A percentile compares a stretch with the other conserved stretches of the same genome.
These are phyloP conservation scores for Chlorophyllum brunneum DNA, from an alignment of 768 basidiomycete species.

Conservation along the genomic window DNA sequence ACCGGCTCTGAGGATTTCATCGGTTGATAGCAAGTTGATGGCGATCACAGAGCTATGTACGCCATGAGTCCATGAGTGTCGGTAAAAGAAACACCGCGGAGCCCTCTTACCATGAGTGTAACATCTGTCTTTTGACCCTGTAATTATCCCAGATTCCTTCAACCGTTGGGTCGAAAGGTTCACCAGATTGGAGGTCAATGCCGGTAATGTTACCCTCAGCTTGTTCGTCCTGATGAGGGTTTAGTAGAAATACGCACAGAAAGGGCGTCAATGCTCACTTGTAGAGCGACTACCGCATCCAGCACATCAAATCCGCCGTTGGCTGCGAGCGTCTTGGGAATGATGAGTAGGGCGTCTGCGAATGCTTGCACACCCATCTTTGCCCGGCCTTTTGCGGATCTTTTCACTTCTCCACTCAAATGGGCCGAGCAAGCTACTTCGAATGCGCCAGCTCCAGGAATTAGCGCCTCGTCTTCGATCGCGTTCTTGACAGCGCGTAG, in stretches of 20 bases:
- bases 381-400: slow-evolving; percentile 84
- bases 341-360: slow-evolving; percentile 89
- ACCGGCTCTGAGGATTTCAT: slow-evolving; percentile 91
- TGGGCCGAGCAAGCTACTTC: slow-evolving; percentile 90
- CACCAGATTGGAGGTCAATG: slow-evolving; percentile 87
- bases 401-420: slow-evolving; percentile 75
- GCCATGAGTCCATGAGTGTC: slow-evolving; percentile 23
- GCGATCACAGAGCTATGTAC: slow-evolving; percentile 81
- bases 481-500: slow-evolving; percentile 96
- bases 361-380: slow-evolving; percentile 98
- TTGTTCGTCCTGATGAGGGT: slow-evolving; percentile 70
- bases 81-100: neutral
- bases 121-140: slow-evolving; percentile 96
- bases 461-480: slow-evolving; percentile 81
- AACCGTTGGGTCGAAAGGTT: slow-evolving; percentile 93
- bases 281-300: slow-evolving; percentile 87
- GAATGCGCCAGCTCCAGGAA: slow-evolving; percentile 98
- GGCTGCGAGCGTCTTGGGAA: slow-evolving; percentile 93
- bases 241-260: neutral
- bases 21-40: slow-evolving; percentile 90
- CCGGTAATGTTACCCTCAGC: slow-evolving; percentile 93
- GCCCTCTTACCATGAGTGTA: slow-evolving; percentile 83
- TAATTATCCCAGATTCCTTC: slow-evolving; percentile 99
- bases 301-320: slow-evolving; percentile 98
- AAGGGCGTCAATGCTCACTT: slow-evolving; percentile 41